Evolutionary conservation across 257 asterid species (phyloP), one percentile per base, ranked within the genome.

Genomic region (Solanum pimpinellifolium): DNA sequence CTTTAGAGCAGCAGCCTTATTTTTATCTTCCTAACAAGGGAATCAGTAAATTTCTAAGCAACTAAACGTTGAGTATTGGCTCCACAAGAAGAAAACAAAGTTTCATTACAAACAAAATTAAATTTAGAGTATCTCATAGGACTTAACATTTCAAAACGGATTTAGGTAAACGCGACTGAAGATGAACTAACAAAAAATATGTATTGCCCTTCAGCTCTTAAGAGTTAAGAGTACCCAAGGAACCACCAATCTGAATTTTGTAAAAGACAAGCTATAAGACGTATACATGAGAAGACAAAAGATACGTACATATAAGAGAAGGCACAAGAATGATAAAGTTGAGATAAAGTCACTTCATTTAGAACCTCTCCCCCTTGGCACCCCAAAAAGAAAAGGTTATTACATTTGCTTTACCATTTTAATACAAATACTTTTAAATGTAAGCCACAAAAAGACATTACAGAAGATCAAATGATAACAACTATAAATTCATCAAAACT

Each of bases 1-100:
- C 93, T 97, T 97, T 13, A 97, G 90, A 86, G 99, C 99, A 91
- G 99, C 99, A 77, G 94, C 95, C 92, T 94, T 97, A 89, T 97
- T 93, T 86, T 93, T 95, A 74, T 97, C 99, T 89, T 95, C 99
- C 99, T 97, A 91, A 73, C 77, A 75, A 86, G 86, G 44, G 66
- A 72, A 88, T 90, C 77, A 23, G 68, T 27, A 44, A 56, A 86
- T 66, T 72, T 85, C 41, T 81, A 49, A 81, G 44, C 29, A 81
- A 81, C 31, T 47, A 69, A 81, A 81, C 20, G 6, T 49, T 81
- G 44, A 80, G 29, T 16, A 47, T 46, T 10, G 68, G 66, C 85
- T 20, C 29, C 65, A 80, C 27, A 80, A 80, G 44, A 47, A 80
- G 56, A 81, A 78, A 47, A 78, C 31, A 78, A 78, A 78, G 39